Base-by-base conservation (phyloP, 2,329 filamentous ascomycete genomes). In the Penicillium sumatraense region DNA sequence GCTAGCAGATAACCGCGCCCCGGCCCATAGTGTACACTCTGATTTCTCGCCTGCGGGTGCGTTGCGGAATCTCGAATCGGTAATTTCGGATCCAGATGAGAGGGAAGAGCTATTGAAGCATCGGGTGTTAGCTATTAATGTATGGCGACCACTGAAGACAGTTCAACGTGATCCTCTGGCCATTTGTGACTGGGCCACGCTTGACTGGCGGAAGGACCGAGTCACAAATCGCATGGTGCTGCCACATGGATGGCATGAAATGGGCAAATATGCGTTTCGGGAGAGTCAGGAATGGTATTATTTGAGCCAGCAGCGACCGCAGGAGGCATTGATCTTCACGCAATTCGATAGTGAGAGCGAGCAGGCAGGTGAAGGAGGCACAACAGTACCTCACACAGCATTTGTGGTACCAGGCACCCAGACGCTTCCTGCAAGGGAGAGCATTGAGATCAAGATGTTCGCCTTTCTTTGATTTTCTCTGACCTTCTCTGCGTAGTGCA, bases 401-500 rank as follows among this genome's bases (percentile, higher is more conserved):
- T 84, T 85, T 68, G 67, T 68, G 31, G 76, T 83, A 62, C 71
- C 76, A 5, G 73, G 70, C 9, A 72, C 73, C 36, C 66, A 70
- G 3, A 60, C 68, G n/a, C 62, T 70, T 26, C 67, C 74, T 46
- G 69, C 73, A 18, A 77, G 80, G n/a, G 68, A 83, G 75, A 84
- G 80, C 62, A 82, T 84, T 42, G 81, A 85, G 69, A 74, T 84
- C 10, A 70, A 81, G 49, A 75, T 76, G 54, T 65, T 63, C 62
- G 57, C 60, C 23, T 65, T 61, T 57, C 41, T 57, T 46, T 60
- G 50, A 59, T 11, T 7, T 9, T n/a, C n/a, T n/a, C n/a, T 18
- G 35, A 20, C 16, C 8, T 7, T 20, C 18, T 42, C 40, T n/a
- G n/a, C n/a, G n/a, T n/a, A n/a, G 46, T 48, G 14, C 26, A 50